These are phyloP conservation scores for Malassezia restricta DNA, from an alignment of 1,284 basidiomycete species.

Conservation along the genomic window DNA sequence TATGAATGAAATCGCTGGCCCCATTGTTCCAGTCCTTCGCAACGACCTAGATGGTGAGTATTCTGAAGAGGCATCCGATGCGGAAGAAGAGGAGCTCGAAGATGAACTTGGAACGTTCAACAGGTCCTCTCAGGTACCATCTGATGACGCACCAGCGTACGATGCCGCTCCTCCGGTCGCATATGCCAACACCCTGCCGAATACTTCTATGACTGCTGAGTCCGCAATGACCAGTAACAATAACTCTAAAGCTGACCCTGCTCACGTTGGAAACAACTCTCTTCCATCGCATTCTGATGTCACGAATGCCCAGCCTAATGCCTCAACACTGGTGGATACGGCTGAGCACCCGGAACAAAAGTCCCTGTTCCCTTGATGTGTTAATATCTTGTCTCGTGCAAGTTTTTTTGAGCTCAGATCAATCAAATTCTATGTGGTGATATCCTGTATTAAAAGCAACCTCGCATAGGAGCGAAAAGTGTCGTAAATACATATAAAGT, in stretches of 20 bases:
- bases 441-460: too few species aligned
- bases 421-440: too few species aligned
- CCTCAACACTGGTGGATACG: not conserved
- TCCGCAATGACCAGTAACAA: not conserved
- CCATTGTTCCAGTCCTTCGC: constrained; percentile 15
- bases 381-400: not conserved
- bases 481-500: too few species aligned
- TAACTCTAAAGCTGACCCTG: not conserved
- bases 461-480: too few species aligned
- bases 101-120: not conserved
- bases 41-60: not conserved
- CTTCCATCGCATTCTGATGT: not conserved
- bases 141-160: not conserved
- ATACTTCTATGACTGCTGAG: too few species aligned
- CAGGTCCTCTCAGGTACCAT: not conserved
- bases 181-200: too few species aligned
- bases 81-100: not conserved
- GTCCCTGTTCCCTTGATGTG: not conserved
- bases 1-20: constrained; percentile 7
- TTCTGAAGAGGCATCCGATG: not conserved
- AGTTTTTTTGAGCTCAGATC: too few species aligned
- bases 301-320: not conserved
- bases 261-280: not conserved
- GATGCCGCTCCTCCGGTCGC: not conserved
- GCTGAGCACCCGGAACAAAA: not conserved